Base-by-base conservation (phyloP, 306 rosid species). In the Pyrus pyrifolia region DNA sequence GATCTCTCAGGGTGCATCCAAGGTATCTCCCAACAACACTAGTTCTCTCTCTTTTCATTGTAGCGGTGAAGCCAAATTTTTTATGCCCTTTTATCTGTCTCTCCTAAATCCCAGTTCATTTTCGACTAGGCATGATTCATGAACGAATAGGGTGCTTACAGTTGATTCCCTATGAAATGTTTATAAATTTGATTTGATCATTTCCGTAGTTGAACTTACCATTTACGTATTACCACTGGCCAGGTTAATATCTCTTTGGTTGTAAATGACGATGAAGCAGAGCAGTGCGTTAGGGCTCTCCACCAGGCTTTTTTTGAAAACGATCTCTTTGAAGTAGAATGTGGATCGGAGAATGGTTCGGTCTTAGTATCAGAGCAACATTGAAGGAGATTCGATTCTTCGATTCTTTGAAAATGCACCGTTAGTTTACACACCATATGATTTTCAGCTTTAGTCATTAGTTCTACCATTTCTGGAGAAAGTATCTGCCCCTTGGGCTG, bases 1-100 rank as follows among this genome's bases (percentile, higher is more conserved):
- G 98, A 94, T 94, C 81, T 94, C 98, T 70, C 97, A 91, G 84
- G 98, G 97, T 75, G 97, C 97, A 72, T 91, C 97, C 62, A 94
- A 94, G 98, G 98, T 94, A 80, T 70, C 71, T 52, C 70, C 83
- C 35, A 66, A 57, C 58, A 22, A 53, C 46, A 40, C 57, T 72
- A 72, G 53, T 60, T 61, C 42, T 60, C 35, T 33, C 45, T 78
- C 79, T 68, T 11, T 68, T 53, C 12, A 10, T 62, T 66, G 40
- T 6, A 72, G 38, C 35, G 3, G 63, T 53, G 49, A 22, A 11
- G 49, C 14, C 30, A 21, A 53, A 70, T 46, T n/a, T 51, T 30
- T 30, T 1, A 51, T 8, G 42, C 40, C 25, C 27, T 10, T 22
- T 46, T 25, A 49, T 17, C 21, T 35, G 38, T 38, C 33, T 33